Evolutionary conservation across 139 green algal genomes (phyloP).

Genomic region (Gonium pectorale): DNA sequence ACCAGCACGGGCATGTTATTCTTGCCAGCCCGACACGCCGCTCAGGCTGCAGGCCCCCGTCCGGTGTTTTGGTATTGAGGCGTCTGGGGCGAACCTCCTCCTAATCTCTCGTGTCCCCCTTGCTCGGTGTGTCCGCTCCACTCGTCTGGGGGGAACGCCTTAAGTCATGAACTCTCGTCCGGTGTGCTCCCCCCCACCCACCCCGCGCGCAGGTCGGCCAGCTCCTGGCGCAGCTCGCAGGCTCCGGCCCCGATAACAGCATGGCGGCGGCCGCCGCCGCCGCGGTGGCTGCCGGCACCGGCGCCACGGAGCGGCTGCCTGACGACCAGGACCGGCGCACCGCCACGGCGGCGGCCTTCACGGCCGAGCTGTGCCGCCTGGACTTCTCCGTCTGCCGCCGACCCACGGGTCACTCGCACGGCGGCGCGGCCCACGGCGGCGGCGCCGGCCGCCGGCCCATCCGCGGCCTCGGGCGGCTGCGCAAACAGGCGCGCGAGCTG

Average conservation of each 20-base stretch:
- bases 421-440: not conserved
- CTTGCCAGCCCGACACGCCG: no score
- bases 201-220: not conserved
- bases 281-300: not conserved
- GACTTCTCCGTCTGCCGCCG: conserved; percentile 28
- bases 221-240: conserved; percentile 16
- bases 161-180: no score
- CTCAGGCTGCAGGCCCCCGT: no score
- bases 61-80: no score
- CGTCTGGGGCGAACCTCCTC: no score
- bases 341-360: not conserved
- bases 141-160: no score
- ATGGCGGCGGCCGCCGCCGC: not conserved
- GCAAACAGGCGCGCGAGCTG: conserved; percentile 23
- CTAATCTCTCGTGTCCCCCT: no score
- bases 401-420: not conserved
- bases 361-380: conserved; percentile 16
- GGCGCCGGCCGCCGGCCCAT: not conserved
- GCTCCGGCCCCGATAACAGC: not conserved
- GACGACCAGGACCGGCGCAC: not conserved
- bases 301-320: not conserved
- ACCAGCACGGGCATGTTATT: no score
- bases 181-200: not conserved
- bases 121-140: no score
- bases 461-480: conserved; percentile 2